These are phyloP conservation scores for Fusarium protoensiforme DNA, from an alignment of 2,329 filamentous ascomycete species.

Conservation along the genomic window DNA sequence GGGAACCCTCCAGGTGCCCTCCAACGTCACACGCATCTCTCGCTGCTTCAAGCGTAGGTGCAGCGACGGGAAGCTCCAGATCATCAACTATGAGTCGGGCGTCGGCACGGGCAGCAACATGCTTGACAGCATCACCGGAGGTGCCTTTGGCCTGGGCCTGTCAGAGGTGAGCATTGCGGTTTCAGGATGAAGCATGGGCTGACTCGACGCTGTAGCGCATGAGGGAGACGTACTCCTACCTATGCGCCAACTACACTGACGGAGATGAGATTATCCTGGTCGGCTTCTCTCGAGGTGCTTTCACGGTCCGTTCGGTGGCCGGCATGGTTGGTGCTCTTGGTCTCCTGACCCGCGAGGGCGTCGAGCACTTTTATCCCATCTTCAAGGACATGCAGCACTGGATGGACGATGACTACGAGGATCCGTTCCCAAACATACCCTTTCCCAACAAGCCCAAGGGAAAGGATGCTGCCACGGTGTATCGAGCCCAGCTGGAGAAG, in stretches of 20 bases:
- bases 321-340: constrained; percentile 64
- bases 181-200: constrained; percentile 1
- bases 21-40: constrained; percentile 70
- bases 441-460: constrained; percentile 63
- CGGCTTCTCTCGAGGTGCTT: constrained; percentile 69
- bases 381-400: constrained; percentile 68
- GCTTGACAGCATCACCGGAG: constrained; percentile 63
- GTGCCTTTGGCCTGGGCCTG: constrained; percentile 66
- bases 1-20: constrained; percentile 61
- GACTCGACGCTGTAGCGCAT: constrained; percentile 54
- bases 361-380: constrained; percentile 65
- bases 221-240: constrained; percentile 70
- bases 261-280: constrained; percentile 68
- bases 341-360: constrained; percentile 62
- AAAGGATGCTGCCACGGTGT: constrained; percentile 52
- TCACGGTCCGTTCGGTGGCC: constrained; percentile 67
- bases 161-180: constrained; percentile 54
- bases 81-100: constrained; percentile 71
- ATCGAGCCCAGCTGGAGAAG: constrained; percentile 58
- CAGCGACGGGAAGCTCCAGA: constrained; percentile 64
- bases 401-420: constrained; percentile 57
- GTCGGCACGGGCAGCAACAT: constrained; percentile 65
- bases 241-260: constrained; percentile 70
- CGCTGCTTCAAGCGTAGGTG: constrained; percentile 65
- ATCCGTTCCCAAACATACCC: constrained; percentile 59